Evolutionary conservation across 805 yeast genomes (phyloP).

Genomic region (Suhomyces sp.): DNA sequence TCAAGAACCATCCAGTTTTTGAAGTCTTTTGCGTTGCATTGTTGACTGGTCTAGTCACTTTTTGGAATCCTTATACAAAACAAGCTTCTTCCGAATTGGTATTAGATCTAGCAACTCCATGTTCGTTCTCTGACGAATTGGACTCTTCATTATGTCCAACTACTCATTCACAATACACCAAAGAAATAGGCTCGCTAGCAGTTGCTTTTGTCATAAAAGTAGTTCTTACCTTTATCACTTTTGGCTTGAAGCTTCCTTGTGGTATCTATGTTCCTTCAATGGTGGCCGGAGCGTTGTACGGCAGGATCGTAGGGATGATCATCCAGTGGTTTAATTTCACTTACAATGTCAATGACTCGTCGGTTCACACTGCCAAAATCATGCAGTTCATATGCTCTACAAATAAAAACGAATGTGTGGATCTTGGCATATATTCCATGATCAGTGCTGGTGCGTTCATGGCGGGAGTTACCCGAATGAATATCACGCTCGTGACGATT

Average conservation of each 20-base stretch:
- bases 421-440: conserved; percentile 51
- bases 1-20: conserved; percentile 37
- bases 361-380: conserved; percentile 3
- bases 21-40: conserved; percentile 47
- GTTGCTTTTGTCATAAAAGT: conserved; percentile 46
- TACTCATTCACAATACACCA: conserved; percentile 21
- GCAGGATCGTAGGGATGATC: conserved; percentile 45
- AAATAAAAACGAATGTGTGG: conserved; percentile 28
- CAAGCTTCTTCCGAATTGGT: conserved; percentile 50
- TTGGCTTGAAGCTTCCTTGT: conserved; percentile 57
- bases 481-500: conserved; percentile 49
- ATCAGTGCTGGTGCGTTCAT: conserved; percentile 55
- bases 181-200: conserved; percentile 30
- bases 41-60: conserved; percentile 46
- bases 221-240: conserved; percentile 48
- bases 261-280: conserved; percentile 64
- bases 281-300: conserved; percentile 62
- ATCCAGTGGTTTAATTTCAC: conserved; percentile 36
- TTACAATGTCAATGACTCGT: conserved; percentile 1
- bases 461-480: conserved; percentile 58
- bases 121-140: conserved; percentile 23
- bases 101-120: conserved; percentile 49
- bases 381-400: conserved; percentile 15
- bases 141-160: conserved; percentile 31
- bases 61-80: conserved; percentile 47